These are phyloP conservation scores for Phoma sp. DNA, from an alignment of 2,329 filamentous ascomycete genomes.

Conservation along the genomic window DNA sequence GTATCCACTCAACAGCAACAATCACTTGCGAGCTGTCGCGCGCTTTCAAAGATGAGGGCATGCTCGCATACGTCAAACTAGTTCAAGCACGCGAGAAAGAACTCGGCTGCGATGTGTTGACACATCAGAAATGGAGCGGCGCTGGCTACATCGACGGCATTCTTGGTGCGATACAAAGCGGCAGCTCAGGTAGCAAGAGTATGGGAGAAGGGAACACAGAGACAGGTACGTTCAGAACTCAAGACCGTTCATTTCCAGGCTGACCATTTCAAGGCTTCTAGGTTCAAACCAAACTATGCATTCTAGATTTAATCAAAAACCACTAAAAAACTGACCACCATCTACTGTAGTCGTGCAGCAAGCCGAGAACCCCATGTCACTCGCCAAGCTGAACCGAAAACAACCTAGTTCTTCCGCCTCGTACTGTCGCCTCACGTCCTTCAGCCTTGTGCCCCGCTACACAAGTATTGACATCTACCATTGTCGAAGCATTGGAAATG, in stretches of 20 bases:
- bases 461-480: not conserved
- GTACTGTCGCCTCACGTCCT: not conserved
- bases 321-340: not conserved
- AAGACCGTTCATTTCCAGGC: not conserved
- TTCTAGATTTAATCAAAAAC: not conserved
- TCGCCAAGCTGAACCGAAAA: not conserved
- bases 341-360: not conserved
- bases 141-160: slow-evolving; percentile 86
- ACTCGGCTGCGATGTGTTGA: slow-evolving; percentile 87
- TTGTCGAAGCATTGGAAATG: not conserved
- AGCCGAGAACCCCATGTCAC: not conserved
- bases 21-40: slow-evolving; percentile 77
- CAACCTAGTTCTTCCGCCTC: not conserved
- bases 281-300: not conserved
- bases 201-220: slow-evolving; percentile 97
- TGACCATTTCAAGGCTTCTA: slow-evolving; percentile 9
- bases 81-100: slow-evolving; percentile 92
- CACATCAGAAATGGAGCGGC: slow-evolving; percentile 88
- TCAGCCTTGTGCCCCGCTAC: not conserved
- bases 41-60: slow-evolving; percentile 87
- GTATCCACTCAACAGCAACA: slow-evolving; percentile 69
- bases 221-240: slow-evolving; percentile 46
- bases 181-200: slow-evolving; percentile 85
- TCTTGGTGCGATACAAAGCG: slow-evolving; percentile 87
- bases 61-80: slow-evolving; percentile 96